Base-by-base conservation (phyloP, 2,329 filamentous ascomycete species). In the Cephalotrichum gorgonifer region DNA sequence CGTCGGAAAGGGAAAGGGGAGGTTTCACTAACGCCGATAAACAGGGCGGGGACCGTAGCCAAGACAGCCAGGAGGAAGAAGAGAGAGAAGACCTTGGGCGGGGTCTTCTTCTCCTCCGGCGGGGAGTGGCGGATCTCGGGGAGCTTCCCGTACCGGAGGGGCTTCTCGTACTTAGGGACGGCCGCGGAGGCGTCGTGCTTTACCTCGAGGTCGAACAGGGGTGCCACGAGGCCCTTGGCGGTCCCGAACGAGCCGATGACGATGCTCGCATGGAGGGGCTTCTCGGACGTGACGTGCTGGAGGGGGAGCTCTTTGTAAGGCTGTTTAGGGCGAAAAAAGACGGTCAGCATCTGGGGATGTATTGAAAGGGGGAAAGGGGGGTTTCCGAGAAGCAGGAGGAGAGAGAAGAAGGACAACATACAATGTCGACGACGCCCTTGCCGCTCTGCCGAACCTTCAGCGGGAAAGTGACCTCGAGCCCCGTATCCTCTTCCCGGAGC, bases 121-220 rank as follows among this genome's bases (percentile, higher is more conserved):
- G 97, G 98, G 58, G 85, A 86, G 72, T 98, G 93, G 71, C 88
- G 79, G 62, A 98, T 96, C 68, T 94, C 86, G 9, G 80, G 72
- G 56, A 83, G 79, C 70, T 88, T 86, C 62, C 85, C 86, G 67
- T 95, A 97, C 67, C 91, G 85, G 55, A 90, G 68, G 9, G 87
- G 81, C 56, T 79, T 72, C 58, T 86, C 77, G 59, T 81, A 78
- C 50, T 74, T 67, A 20, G 80, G 73, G 15, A 79, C 62, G 2
- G 85, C 74, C 3, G 72, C 67, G 58, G 75, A 78, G 47, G 81
- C 64, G 60, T 91, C 84, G 49, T 73, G 73, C 54, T 76, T 68
- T 49, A 95, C 66, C 43, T 78, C 68, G 26, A 96, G 68, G 55
- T 87, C 75, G 71, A 97, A 97, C 30, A 83, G 76, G 52, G 79